Evolutionary conservation across 2,329 filamentous ascomycete species (phyloP).

Genomic region (Podosphaera leucotricha): DNA sequence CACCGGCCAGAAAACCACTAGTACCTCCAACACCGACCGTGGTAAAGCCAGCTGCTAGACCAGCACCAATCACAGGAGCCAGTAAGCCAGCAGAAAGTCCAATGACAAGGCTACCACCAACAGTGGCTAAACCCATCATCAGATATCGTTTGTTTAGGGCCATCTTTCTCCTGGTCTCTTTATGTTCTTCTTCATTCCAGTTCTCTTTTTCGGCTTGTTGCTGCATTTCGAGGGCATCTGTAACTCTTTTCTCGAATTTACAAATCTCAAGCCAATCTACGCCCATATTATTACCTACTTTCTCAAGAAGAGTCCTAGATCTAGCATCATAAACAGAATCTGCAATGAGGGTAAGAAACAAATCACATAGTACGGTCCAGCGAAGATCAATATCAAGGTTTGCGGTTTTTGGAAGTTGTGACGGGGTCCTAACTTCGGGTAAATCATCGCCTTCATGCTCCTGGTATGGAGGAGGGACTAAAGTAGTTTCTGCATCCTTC

Average conservation of each 20-base stretch:
- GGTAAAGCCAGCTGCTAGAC: constrained; percentile 80
- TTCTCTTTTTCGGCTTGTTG: constrained; percentile 84
- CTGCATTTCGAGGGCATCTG: constrained; percentile 93
- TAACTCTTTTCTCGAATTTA: constrained; percentile 89
- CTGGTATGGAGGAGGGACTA: constrained; percentile 34
- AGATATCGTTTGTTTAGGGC: constrained; percentile 67
- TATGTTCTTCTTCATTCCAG: constrained; percentile 92
- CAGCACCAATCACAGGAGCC: constrained; percentile 81
- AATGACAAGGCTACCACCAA: constrained; percentile 85
- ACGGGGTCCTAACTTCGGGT: constrained; percentile 58
- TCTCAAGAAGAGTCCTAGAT: constrained; percentile 63
- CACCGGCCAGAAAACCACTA: constrained; percentile 67
- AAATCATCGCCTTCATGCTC: constrained; percentile 45
- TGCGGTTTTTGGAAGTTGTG: constrained; percentile 54
- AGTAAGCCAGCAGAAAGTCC: constrained; percentile 79
- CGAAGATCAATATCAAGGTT: constrained; percentile 89
- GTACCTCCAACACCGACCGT: constrained; percentile 86
- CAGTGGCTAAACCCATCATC: constrained; percentile 91
- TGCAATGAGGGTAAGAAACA: constrained; percentile 90
- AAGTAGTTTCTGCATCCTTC: constrained; percentile 23
- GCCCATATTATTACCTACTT: constrained; percentile 55
- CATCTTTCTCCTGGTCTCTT: constrained; percentile 62
- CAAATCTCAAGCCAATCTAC: constrained; percentile 85
- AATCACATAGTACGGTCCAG: constrained; percentile 89
- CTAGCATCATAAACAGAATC: constrained; percentile 82